These are phyloP conservation scores for Phoma sp. DNA, from an alignment of 2,329 filamentous ascomycete genomes.

Conservation along the genomic window DNA sequence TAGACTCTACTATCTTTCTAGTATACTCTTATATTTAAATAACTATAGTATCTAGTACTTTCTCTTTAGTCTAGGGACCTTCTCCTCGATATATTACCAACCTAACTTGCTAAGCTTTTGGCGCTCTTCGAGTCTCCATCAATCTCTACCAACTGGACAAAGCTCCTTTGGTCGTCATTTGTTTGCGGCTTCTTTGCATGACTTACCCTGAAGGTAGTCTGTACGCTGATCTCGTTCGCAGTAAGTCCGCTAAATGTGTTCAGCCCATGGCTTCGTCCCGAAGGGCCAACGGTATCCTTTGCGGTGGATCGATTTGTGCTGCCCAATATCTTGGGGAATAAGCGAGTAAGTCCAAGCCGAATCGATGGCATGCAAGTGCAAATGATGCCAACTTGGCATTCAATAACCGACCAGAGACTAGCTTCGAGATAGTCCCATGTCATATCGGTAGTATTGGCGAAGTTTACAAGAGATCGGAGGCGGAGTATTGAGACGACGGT, in stretches of 20 bases:
- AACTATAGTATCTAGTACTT: not conserved
- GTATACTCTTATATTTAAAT: not conserved
- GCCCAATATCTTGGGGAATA: conserved; percentile 13
- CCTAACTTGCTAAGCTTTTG: not conserved
- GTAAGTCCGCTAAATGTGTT: conserved; percentile 1
- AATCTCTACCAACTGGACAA: conserved; percentile 17
- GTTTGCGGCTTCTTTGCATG: conserved; percentile 3
- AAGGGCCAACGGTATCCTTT: not conserved
- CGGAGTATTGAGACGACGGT: conserved; percentile 54
- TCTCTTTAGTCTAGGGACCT: not conserved
- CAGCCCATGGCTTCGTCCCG: not conserved
- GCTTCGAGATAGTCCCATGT: conserved; percentile 30
- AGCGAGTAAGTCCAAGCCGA: conserved; percentile 36
- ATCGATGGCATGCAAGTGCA: conserved; percentile 53
- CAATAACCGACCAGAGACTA: conserved; percentile 48
- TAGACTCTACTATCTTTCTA: no score
- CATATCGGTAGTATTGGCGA: conserved; percentile 50
- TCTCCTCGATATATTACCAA: not conserved
- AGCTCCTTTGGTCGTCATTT: conserved; percentile 6
- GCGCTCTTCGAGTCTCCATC: conserved; percentile 9
- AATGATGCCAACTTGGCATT: conserved; percentile 52
- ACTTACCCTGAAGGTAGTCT: conserved; percentile 11
- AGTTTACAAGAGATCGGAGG: conserved; percentile 50
- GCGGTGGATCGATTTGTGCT: conserved; percentile 7
- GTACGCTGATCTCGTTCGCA: conserved; percentile 12